Evolutionary conservation across 225 moss, liverwort and hornwort genomes (phyloP).

Genomic region (Pleurozium schreberi): DNA sequence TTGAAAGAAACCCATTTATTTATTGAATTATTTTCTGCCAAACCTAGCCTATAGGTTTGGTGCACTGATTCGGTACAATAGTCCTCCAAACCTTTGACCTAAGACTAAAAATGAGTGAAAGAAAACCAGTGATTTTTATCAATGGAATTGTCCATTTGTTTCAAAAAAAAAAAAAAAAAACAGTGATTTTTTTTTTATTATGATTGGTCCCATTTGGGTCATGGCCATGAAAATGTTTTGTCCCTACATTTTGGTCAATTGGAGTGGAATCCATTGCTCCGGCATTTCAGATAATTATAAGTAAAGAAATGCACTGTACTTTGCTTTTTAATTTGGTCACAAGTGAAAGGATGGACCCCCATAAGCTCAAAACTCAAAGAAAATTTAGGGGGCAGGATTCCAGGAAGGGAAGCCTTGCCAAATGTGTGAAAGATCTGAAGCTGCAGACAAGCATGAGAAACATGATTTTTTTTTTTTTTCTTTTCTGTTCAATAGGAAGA

Average conservation of each 20-base stretch:
- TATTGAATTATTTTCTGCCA: fast-evolving
- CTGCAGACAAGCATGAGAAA: background rate
- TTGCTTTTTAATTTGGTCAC: too few relatives aligned
- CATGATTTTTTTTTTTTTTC: too few relatives aligned
- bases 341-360: background rate
- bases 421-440: background rate
- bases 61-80: background rate
- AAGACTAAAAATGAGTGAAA: background rate
- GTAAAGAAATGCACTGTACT: background rate
- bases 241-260: background rate
- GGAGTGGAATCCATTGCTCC: background rate
- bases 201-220: too few relatives aligned
- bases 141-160: too few relatives aligned
- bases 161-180: too few relatives aligned
- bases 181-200: too few relatives aligned
- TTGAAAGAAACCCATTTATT: too few relatives aligned
- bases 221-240: background rate
- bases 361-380: background rate
- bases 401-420: background rate
- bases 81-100: background rate
- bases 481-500: background rate
- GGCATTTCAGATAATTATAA: background rate
- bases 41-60: background rate
- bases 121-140: too few relatives aligned
- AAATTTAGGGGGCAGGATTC: background rate